Evolutionary conservation across 2,329 filamentous ascomycete species (phyloP), one percentile per base, ranked within the genome.

Genomic region (Ramularia endophylla): DNA sequence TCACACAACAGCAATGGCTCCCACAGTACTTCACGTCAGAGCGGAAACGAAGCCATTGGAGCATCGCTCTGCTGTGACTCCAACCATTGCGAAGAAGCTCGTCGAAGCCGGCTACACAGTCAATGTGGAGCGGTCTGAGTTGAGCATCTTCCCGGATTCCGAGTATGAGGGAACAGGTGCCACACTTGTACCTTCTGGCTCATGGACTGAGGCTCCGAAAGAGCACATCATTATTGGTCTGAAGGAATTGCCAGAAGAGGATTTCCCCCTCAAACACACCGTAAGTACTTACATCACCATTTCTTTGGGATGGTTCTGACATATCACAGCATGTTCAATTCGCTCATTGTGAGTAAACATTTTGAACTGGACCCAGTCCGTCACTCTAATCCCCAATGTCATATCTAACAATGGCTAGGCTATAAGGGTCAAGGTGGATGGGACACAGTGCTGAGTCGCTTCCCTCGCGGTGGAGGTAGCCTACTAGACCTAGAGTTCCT

Each of bases 401-500:
- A 6, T 11, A 25, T 6, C 11, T 25, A 25, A 25, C 17, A 13
- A 8, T n/a, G 6, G 25, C 28, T 18, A 58, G 56, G 56, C 55
- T 65, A 64, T 52, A 65, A 65, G 50, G 53, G 53, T 52, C 87
- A 92, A 67, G 78, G 69, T 19, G 83, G 83, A 19, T 95, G 87
- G 86, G 78, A 86, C 43, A 75, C 77, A 30, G 85, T 87, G 5
- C 78, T 95, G n/a, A 74, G 80, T 43, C 77, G 89, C 41, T 95
- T 88, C 64, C 76, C 84, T 19, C 75, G 79, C 17, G 87, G 86
- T 43, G 79, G 80, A 40, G 86, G 87, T 53, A 82, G 78, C 0
- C 77, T 95, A 11, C 78, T 88, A 44, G 89, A 95, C 58, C 75
- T 95, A 27, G 89, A 95, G 62, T 95, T 95, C 63, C 72, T 95